These are phyloP conservation scores for Candida caryicola DNA, from an alignment of 805 yeast species.

Conservation along the genomic window DNA sequence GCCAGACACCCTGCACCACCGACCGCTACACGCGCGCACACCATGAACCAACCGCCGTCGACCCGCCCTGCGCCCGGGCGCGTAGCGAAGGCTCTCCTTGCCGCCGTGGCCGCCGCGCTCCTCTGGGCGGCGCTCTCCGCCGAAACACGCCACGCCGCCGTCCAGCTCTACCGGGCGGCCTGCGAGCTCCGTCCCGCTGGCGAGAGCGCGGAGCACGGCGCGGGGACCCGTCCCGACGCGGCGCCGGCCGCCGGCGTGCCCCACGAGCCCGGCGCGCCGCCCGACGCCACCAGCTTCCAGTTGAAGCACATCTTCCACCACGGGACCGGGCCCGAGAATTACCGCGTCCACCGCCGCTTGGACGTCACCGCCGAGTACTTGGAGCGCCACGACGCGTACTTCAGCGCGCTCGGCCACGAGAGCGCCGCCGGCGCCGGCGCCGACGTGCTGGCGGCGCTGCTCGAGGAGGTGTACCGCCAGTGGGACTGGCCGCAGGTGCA, in stretches of 20 bases:
- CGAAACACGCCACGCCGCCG: no score
- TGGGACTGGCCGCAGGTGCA: conserved; percentile 37
- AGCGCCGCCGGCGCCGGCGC: conserved; percentile 2
- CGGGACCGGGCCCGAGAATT: conserved; percentile 44
- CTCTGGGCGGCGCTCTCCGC: no score
- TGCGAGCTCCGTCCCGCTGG: no score
- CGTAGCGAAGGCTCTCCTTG: no score
- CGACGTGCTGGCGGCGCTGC: conserved; percentile 5
- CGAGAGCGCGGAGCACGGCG: no score
- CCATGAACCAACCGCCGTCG: no score
- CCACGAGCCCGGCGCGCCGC: background rate
- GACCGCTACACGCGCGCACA: no score
- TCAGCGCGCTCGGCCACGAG: conserved; percentile 1
- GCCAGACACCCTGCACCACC: no score
- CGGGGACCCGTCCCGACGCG: no score
- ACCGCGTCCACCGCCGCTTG: conserved; percentile 45
- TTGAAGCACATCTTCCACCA: conserved; percentile 63
- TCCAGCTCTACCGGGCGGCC: no score
- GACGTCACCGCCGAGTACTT: conserved; percentile 48
- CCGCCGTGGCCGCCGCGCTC: no score
- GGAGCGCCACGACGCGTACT: conserved; percentile 10
- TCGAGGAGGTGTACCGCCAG: conserved; percentile 12
- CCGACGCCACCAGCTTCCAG: conserved; percentile 15
- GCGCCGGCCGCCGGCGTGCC: background rate
- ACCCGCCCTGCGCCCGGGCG: no score